Conservation (phyloP, 1,284 basidiomycete genomes). For the Tylopilus orsonianus region DNA sequence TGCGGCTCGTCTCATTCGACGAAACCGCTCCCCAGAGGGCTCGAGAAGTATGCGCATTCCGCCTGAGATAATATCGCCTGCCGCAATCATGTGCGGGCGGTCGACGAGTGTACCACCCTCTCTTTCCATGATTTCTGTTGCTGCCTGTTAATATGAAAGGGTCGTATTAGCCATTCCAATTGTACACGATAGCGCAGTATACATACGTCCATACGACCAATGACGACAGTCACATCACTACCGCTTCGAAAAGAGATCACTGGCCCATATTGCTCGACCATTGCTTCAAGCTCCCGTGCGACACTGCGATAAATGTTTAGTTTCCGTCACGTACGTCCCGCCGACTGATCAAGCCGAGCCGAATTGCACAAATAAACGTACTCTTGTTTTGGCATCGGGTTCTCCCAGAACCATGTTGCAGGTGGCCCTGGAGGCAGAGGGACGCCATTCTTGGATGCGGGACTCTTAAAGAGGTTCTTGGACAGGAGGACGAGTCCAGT, state of each 20-base stretch:
- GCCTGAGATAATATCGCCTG: conserved; percentile 24
- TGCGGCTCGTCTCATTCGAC: conserved; percentile 29
- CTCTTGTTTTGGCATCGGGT: conserved; percentile 9
- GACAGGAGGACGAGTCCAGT: conserved; percentile 3
- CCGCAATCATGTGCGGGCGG: conserved; percentile 30
- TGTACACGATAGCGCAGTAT: neutral
- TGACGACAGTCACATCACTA: conserved; percentile 24
- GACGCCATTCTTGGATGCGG: conserved; percentile 2
- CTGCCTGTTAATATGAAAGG: conserved; percentile 8
- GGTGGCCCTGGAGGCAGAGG: conserved; percentile 10
- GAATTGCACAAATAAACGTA: neutral
- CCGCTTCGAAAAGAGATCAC: conserved; percentile 31
- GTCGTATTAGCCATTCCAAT: too few species aligned
- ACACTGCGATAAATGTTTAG: conserved; percentile 1
- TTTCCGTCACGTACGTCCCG: too few species aligned
- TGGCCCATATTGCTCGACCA: conserved; percentile 34
- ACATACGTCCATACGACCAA: conserved; percentile 33
- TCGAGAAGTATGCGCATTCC: conserved; percentile 25
- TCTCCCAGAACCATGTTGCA: conserved; percentile 15
- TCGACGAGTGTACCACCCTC: conserved; percentile 30
- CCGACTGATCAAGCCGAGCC: too few species aligned
- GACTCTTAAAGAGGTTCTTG: neutral
- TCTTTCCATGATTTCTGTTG: conserved; percentile 35
- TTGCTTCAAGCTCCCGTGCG: conserved; percentile 9
- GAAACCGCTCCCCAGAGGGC: conserved; percentile 24